These are phyloP conservation scores for Hymenochaete sp. DNA, from an alignment of 1,284 basidiomycete species.

Conservation along the genomic window DNA sequence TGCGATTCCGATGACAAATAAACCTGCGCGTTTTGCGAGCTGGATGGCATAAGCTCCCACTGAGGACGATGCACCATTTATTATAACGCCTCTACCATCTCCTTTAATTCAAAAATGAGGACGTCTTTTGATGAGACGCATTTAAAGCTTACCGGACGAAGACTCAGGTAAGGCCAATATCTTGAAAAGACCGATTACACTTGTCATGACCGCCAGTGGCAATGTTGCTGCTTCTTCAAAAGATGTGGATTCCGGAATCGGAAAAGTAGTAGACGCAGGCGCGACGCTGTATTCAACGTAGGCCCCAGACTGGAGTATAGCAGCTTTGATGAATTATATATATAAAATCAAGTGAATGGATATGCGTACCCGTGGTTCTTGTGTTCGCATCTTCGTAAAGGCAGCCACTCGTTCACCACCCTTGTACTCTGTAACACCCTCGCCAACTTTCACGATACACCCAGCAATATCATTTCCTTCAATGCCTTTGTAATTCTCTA, in stretches of 20 bases:
- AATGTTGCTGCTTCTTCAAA: constrained; percentile 29
- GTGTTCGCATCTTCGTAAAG: constrained; percentile 22
- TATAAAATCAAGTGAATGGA: neutral
- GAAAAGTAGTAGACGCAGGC: constrained; percentile 9
- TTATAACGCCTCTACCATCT: constrained; percentile 23
- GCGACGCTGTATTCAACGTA: constrained; percentile 16
- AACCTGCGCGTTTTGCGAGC: constrained; percentile 25
- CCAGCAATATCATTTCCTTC: constrained; percentile 20
- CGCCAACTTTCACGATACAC: constrained; percentile 16
- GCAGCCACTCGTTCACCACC: constrained; percentile 21
- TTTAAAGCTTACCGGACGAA: constrained; percentile 3
- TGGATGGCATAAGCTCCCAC: constrained; percentile 29
- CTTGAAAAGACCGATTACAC: constrained; percentile 27
- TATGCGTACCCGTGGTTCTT: constrained; percentile 11
- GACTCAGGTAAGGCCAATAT: constrained; percentile 20
- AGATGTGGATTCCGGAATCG: constrained; percentile 8
- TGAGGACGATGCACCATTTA: constrained; percentile 28
- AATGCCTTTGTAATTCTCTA: constrained; percentile 16
- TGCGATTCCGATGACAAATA: constrained; percentile 26
- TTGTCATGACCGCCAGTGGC: constrained; percentile 28
- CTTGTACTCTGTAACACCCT: constrained; percentile 17
- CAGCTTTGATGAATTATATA: neutral
- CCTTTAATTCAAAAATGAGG: neutral
- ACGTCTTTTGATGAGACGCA: neutral
- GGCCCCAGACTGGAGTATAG: constrained; percentile 11